These are phyloP conservation scores for Colletotrichum tamarilloi DNA, from an alignment of 2,329 filamentous ascomycete genomes.

Conservation along the genomic window DNA sequence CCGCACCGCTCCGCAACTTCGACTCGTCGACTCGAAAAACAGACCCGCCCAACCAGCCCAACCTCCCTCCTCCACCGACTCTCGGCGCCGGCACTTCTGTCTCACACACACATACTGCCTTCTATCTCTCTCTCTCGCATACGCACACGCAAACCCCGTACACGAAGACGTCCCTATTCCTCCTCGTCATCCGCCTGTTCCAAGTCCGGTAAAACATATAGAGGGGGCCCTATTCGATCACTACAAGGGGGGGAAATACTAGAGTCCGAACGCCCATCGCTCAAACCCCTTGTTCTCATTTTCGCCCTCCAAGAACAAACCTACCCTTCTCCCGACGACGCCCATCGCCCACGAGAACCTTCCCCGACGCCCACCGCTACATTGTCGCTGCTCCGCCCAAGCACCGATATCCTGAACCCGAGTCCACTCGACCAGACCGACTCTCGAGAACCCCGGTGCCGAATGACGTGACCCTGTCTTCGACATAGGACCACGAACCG, in stretches of 20 bases:
- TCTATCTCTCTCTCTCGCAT: not conserved
- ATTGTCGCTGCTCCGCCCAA: slow-evolving; percentile 19
- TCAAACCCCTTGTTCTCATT: not conserved
- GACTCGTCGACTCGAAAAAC: slow-evolving; percentile 30
- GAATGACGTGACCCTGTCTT: slow-evolving; percentile 31
- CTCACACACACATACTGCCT: slow-evolving; percentile 12
- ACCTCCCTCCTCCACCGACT: slow-evolving; percentile 35
- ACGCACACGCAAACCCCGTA: not conserved
- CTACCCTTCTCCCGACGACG: slow-evolving; percentile 22
- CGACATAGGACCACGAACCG: slow-evolving; percentile 15
- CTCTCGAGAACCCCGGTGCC: slow-evolving; percentile 21
- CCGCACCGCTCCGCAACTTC: slow-evolving; percentile 35
- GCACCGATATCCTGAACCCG: slow-evolving; percentile 5
- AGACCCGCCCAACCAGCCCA: slow-evolving; percentile 34
- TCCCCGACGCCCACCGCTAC: slow-evolving; percentile 22
- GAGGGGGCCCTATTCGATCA: slow-evolving; percentile 3
- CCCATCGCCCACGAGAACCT: slow-evolving; percentile 14
- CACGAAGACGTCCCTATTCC: not conserved
- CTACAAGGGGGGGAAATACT: not conserved
- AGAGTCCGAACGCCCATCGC: not conserved
- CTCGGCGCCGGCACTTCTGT: slow-evolving; percentile 34
- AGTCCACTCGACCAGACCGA: slow-evolving; percentile 22
- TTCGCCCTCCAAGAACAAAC: not conserved
- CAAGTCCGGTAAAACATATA: slow-evolving; percentile 3
- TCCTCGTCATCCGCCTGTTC: not conserved